A percentile compares a stretch with the other conserved stretches of the same genome.
Evolutionary conservation across 1,284 basidiomycete species (phyloP).

Genomic region (Entoloma clypeatum): DNA sequence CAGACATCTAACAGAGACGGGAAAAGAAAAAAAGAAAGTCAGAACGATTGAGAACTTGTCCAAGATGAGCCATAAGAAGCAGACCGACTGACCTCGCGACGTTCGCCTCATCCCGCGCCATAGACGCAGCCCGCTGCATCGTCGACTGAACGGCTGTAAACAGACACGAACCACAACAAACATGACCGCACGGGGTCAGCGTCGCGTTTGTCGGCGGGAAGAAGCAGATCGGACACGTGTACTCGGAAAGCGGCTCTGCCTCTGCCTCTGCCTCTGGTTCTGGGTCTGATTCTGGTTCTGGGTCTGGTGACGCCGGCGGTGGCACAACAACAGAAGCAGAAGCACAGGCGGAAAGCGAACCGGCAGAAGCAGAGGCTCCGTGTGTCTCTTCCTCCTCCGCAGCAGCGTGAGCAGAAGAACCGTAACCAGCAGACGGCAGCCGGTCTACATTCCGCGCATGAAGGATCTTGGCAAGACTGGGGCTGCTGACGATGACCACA

Average conservation of each 20-base stretch:
- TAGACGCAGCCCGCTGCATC: conserved; percentile 46
- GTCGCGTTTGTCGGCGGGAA: conserved; percentile 69
- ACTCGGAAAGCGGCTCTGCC: conserved; percentile 54
- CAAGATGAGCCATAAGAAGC: conserved; percentile 6
- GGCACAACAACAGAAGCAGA: conserved; percentile 3
- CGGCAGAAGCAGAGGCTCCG: no score
- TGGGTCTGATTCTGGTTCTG: conserved; percentile 10
- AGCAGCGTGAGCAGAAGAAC: no score
- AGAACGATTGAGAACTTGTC: neutral
- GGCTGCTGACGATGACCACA: conserved; percentile 18
- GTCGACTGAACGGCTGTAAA: conserved; percentile 69
- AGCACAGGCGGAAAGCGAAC: neutral
- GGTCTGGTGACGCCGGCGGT: conserved; percentile 8
- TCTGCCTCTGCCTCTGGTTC: conserved; percentile 13
- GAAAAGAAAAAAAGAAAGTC: conserved; percentile 3
- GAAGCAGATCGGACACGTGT: conserved; percentile 77
- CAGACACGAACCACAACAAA: conserved; percentile 72
- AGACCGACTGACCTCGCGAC: conserved; percentile 40
- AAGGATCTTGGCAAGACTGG: conserved; percentile 22
- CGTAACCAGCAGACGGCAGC: conserved; percentile 1
- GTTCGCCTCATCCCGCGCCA: conserved; percentile 36
- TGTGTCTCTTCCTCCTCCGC: no score
- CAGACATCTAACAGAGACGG: conserved; percentile 45
- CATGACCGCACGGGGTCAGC: conserved; percentile 73
- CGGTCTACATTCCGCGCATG: conserved; percentile 17